Evolutionary conservation across 2,329 filamentous ascomycete genomes (phyloP).

Genomic region (Fusarium clavum): DNA sequence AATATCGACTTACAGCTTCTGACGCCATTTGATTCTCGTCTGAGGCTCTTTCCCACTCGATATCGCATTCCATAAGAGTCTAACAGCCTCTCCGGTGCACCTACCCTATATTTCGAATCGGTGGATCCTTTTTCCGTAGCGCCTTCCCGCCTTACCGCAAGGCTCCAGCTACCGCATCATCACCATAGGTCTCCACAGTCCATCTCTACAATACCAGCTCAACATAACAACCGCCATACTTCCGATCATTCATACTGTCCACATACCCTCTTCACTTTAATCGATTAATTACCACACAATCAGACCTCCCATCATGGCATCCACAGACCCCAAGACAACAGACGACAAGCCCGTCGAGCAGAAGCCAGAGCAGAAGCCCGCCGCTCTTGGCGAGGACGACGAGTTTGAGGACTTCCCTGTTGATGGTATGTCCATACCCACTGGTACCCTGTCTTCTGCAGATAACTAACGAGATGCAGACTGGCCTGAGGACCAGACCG

Average conservation of each 20-base stretch:
- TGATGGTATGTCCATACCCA: constrained; percentile 72
- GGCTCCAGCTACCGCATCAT: constrained; percentile 41
- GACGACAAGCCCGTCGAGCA: constrained; percentile 44
- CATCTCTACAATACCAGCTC: neutral
- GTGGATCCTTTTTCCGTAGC: constrained; percentile 35
- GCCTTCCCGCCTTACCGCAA: constrained; percentile 29
- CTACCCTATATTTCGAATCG: constrained; percentile 5
- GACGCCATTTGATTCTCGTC: neutral
- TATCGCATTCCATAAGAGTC: neutral
- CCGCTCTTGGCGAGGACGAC: constrained; percentile 92
- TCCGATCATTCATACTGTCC: neutral
- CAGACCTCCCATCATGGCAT: constrained; percentile 32
- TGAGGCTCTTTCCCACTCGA: neutral
- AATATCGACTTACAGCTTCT: neutral
- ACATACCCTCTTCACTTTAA: neutral
- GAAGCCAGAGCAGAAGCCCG: constrained; percentile 52
- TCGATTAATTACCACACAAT: neutral
- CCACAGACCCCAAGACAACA: constrained; percentile 44
- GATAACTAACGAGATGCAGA: constrained; percentile 63
- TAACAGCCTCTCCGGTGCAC: neutral
- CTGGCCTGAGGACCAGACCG: constrained; percentile 92
- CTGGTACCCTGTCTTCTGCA: rapidly evolving
- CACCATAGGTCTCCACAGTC: constrained; percentile 23
- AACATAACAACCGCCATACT: neutral
- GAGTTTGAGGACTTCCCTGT: constrained; percentile 99